Evolutionary conservation across 495 filamentous ascomycete genomes (phyloP).

Genomic region (Neurospora sp.): DNA sequence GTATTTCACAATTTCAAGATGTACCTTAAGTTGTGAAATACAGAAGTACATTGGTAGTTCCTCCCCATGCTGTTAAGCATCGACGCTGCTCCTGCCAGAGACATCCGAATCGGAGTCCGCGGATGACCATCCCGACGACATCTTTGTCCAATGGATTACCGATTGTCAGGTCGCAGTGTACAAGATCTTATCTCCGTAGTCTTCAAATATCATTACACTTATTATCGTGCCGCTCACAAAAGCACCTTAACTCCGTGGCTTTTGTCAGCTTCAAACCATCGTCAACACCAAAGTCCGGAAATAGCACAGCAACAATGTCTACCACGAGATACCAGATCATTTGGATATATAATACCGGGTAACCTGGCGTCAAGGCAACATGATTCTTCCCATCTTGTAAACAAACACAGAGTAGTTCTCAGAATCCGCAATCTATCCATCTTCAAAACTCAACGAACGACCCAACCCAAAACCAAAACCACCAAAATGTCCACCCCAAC

Average conservation of each 20-base stretch:
- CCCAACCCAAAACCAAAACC: not conserved
- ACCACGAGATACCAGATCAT: not conserved
- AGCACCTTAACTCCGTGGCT: not conserved
- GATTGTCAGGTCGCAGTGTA: too few species aligned
- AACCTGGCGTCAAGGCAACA: too few species aligned
- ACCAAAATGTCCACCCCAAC: not conserved
- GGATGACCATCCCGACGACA: not conserved
- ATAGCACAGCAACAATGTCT: not conserved
- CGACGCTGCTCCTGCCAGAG: not conserved
- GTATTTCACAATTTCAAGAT: not conserved
- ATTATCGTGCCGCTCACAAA: not conserved
- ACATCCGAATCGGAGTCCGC: not conserved
- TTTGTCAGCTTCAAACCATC: not conserved
- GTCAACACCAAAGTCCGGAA: not conserved
- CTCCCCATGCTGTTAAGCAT: not conserved
- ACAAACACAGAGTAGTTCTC: not conserved
- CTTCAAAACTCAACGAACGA: not conserved
- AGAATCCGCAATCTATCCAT: too few species aligned
- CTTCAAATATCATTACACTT: not conserved
- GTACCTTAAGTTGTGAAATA: not conserved
- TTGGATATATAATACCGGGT: not conserved
- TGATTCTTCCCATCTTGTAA: not conserved
- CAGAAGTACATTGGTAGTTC: not conserved
- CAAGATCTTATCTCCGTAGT: not conserved
- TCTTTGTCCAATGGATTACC: not conserved